Evolutionary conservation across 2,329 filamentous ascomycete genomes (phyloP).

Genomic region (Cladosporium austrohemisphaericum): DNA sequence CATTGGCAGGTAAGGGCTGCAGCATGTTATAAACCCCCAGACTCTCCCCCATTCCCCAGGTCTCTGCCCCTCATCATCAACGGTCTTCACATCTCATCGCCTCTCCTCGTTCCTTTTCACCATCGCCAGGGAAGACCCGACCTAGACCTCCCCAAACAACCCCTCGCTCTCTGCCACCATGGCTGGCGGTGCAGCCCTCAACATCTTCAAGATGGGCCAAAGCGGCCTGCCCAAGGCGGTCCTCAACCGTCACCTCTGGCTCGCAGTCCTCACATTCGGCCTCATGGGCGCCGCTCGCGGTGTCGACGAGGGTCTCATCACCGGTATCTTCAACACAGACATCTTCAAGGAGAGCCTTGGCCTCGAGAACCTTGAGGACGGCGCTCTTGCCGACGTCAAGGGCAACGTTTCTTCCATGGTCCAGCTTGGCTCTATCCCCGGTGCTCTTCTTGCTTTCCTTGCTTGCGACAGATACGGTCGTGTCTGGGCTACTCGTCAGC

Average conservation of each 20-base stretch:
- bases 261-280: constrained; percentile 55
- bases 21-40: constrained; percentile 1
- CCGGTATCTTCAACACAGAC: constrained; percentile 50
- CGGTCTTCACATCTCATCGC: constrained; percentile 7
- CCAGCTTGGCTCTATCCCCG: constrained; percentile 69
- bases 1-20: constrained; percentile 4
- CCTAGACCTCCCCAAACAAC: background rate
- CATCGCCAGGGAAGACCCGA: constrained; percentile 11
- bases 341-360: constrained; percentile 59
- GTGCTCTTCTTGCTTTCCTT: constrained; percentile 59
- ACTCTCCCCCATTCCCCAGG: constrained; percentile 3
- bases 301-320: constrained; percentile 71
- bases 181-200: constrained; percentile 23
- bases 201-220: constrained; percentile 42
- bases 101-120: background rate
- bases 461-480: constrained; percentile 43
- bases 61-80: constrained; percentile 6
- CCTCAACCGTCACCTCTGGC: constrained; percentile 74
- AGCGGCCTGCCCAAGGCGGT: constrained; percentile 63
- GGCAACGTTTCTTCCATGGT: constrained; percentile 74
- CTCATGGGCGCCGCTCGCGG: constrained; percentile 71
- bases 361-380: constrained; percentile 49
- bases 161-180: constrained; percentile 4
- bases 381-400: constrained; percentile 62
- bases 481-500: constrained; percentile 41